Evolutionary conservation across 306 rosid species (phyloP), one percentile per base, ranked within the genome.

Genomic region (Trifolium repens): DNA sequence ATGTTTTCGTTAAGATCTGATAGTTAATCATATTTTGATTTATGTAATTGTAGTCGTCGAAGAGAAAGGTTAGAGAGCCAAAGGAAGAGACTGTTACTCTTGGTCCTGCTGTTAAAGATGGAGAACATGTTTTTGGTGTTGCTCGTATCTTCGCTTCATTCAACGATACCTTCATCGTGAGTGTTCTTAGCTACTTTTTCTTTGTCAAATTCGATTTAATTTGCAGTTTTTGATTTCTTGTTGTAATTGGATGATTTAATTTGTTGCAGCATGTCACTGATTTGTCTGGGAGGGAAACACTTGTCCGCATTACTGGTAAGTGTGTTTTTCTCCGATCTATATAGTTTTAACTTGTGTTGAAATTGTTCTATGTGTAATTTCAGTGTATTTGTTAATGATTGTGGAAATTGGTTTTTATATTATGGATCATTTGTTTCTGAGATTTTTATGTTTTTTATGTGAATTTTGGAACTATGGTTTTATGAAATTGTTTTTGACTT

Each of bases 271-370:
- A 91, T 22, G 92, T 91, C 52, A 91, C 92, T 64, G 97, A 91
- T 86, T 76, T 91, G 61, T 91, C 97, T 14, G 97, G 97, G 35
- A 84, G 92, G 30, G 97, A 91, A 81, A 91, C 97, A 32, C 89
- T 91, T 13, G 94, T 91, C 27, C 97, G 94, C 8, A 89, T 91
- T 55, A 91, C 92, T 5, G 97, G 96, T 91, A 76, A 40, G 79
- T 40, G n/a, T 64, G 2, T 72, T 50, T 71, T 19, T 7, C 49
- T 37, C 32, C 9, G 8, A 16, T 74, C 50, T 69, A 3, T 3
- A 1, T 9, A 32, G 1, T 43, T 12, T 27, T 2, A 8, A 5
- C 2, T 46, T 3, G 3, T 26, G 9, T 34, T 65, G 12, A 39
- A 75, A 49, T 15, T 26, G 32, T 22, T 37, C 16, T 10, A 2